Conservation (phyloP, 1,284 basidiomycete genomes). For the Spongispora temasekensis region DNA sequence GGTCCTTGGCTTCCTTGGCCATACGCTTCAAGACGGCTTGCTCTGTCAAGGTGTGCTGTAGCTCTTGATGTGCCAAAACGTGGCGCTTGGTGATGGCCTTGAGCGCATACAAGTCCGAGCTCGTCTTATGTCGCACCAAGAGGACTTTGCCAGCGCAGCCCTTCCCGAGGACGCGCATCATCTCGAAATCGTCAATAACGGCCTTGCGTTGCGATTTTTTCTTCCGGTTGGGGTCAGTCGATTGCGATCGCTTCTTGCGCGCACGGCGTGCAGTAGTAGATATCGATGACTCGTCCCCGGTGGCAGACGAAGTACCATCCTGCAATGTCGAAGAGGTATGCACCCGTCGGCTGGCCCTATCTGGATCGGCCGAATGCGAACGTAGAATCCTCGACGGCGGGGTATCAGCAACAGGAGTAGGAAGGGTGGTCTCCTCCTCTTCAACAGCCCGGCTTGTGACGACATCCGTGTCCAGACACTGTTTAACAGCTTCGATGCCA, state of each 20-base stretch:
- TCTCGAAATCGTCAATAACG: slow-evolving; percentile 89
- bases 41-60: slow-evolving; percentile 94
- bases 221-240: slow-evolving; percentile 49
- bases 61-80: slow-evolving; percentile 92
- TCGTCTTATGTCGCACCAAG: slow-evolving; percentile 77
- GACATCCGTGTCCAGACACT: slow-evolving; percentile 23
- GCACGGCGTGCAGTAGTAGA: slow-evolving; percentile 48
- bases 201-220: slow-evolving; percentile 69
- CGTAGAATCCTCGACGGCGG: slow-evolving; percentile 54
- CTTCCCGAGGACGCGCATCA: slow-evolving; percentile 94
- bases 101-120: slow-evolving; percentile 79
- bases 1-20: slow-evolving; percentile 78
- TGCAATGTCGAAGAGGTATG: slow-evolving; percentile 46
- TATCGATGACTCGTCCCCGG: slow-evolving; percentile 62
- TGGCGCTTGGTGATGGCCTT: slow-evolving; percentile 97
- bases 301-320: slow-evolving; percentile 55
- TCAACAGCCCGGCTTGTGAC: slow-evolving; percentile 24
- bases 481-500: slow-evolving; percentile 24
- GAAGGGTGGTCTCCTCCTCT: slow-evolving; percentile 33
- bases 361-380: slow-evolving; percentile 76
- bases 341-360: slow-evolving; percentile 54
- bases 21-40: slow-evolving; percentile 91
- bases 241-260: slow-evolving; percentile 61
- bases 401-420: slow-evolving; percentile 43
- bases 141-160: slow-evolving; percentile 95